Evolutionary conservation across 129 eudicot species (phyloP).

Genomic region (Glebionis coronaria): DNA sequence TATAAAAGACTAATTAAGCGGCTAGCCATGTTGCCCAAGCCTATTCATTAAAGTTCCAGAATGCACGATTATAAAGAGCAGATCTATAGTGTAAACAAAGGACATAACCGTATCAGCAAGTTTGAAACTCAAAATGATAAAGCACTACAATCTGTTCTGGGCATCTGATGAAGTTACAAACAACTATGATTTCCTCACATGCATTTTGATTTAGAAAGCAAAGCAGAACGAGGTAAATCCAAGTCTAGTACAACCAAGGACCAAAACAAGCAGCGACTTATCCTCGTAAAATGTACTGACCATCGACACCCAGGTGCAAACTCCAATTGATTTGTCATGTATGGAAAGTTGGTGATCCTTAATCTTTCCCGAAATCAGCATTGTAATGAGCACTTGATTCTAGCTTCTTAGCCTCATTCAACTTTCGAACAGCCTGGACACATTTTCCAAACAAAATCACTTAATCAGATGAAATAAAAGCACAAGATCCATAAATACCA

Average conservation of each 20-base stretch:
- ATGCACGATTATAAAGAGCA: too few relatives aligned
- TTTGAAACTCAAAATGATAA: neutral
- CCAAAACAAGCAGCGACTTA: neutral
- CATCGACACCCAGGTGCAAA: neutral
- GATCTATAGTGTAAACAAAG: too few relatives aligned
- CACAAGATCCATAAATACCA: too few relatives aligned
- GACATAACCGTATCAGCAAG: neutral
- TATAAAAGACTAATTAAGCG: too few relatives aligned
- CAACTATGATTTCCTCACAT: constrained; percentile 9
- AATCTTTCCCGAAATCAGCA: constrained; percentile 95
- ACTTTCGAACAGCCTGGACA: constrained; percentile 73
- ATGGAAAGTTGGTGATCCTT: neutral
- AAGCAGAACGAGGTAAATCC: neutral
- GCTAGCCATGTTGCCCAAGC: too few relatives aligned
- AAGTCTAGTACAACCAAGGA: neutral
- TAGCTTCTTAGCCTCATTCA: constrained; percentile 95
- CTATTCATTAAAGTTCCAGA: too few relatives aligned
- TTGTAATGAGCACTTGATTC: constrained; percentile 92
- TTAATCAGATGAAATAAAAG: neutral
- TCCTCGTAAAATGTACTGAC: neutral
- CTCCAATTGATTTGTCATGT: neutral
- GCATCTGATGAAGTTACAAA: neutral
- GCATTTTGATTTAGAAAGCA: constrained; percentile 15
- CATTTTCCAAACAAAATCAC: constrained; percentile 8
- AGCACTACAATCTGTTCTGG: neutral